Percentiles rank a stretch among this genome's conserved stretches.
phyloP scores from a whole-genome alignment of 129 eudicot genomes.

The Cynara cardunculus region DNA sequence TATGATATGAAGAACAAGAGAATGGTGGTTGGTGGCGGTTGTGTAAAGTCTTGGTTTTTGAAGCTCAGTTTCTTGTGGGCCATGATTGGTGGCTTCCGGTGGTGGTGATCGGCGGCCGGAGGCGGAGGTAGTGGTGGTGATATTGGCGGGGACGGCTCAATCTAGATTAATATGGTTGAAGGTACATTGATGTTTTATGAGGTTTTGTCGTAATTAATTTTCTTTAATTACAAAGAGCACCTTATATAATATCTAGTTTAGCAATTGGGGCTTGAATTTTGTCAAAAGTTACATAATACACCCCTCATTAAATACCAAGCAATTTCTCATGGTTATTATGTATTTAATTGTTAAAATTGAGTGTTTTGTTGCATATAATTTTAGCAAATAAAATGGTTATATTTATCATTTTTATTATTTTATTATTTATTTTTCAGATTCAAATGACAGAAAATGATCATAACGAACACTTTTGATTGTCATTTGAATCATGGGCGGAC shows the following conservation, averaged over 20 bases:
- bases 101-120: background rate
- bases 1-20: background rate
- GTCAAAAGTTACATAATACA: constrained; percentile 9
- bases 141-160: constrained; percentile 46
- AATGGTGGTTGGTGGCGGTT: background rate
- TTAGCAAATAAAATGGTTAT: background rate
- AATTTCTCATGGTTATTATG: background rate
- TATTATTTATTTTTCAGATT: too few species aligned
- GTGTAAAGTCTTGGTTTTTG: background rate
- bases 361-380: background rate
- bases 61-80: background rate
- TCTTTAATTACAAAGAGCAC: background rate
- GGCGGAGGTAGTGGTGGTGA: constrained; percentile 14
- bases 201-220: constrained; percentile 21
- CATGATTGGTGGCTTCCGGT: background rate
- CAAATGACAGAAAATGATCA: too few species aligned
- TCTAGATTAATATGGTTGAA: constrained; percentile 26
- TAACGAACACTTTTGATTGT: too few species aligned
- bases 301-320: background rate
- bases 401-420: background rate
- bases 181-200: constrained; percentile 10
- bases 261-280: constrained; percentile 11
- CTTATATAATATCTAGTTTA: constrained; percentile 4
- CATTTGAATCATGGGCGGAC: too few species aligned
- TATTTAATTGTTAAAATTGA: background rate